Percentiles rank a stretch among this genome's conserved stretches.
phyloP scores from a whole-genome alignment of 2,329 filamentous ascomycete species.

The Diaporthe sp. region DNA sequence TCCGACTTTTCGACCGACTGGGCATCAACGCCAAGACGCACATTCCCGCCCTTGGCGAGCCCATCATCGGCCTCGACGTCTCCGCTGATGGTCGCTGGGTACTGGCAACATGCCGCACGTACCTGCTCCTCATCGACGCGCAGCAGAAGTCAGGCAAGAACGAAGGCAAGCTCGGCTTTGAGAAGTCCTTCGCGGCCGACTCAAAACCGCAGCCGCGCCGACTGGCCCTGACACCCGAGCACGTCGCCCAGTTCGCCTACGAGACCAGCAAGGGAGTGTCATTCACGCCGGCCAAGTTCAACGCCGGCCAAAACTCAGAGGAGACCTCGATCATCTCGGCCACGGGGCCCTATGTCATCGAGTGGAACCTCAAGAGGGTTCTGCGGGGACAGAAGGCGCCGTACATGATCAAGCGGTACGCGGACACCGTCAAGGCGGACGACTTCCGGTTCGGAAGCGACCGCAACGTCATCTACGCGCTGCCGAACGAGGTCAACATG shows the following conservation, averaged over 20 bases:
- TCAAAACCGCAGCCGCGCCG: conserved; percentile 93
- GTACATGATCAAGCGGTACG: conserved; percentile 96
- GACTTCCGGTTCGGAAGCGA: conserved; percentile 98
- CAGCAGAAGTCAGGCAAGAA: conserved; percentile 95
- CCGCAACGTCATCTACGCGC: conserved; percentile 96
- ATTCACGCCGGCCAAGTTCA: conserved; percentile 95
- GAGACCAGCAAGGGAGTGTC: conserved; percentile 88
- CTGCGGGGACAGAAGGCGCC: conserved; percentile 83
- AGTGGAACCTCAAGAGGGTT: conserved; percentile 95
- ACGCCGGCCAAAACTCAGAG: conserved; percentile 81
- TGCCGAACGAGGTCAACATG: conserved; percentile 99
- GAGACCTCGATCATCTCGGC: conserved; percentile 98
- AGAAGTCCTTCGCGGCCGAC: conserved; percentile 91
- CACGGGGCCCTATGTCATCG: conserved; percentile 95
- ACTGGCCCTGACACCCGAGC: conserved; percentile 86
- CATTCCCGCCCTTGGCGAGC: conserved; percentile 92
- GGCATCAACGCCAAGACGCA: conserved; percentile 98
- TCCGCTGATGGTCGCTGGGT: conserved; percentile 97
- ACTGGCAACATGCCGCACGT: conserved; percentile 92
- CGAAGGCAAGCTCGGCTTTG: conserved; percentile 97
- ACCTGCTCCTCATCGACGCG: conserved; percentile 92
- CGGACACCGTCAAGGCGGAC: conserved; percentile 95
- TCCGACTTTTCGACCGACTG: conserved; percentile 94
- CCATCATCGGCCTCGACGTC: conserved; percentile 94
- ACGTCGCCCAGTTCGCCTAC: conserved; percentile 97